phyloP scores from a whole-genome alignment of 306 rosid species.

The Trichosanthes truncata region DNA sequence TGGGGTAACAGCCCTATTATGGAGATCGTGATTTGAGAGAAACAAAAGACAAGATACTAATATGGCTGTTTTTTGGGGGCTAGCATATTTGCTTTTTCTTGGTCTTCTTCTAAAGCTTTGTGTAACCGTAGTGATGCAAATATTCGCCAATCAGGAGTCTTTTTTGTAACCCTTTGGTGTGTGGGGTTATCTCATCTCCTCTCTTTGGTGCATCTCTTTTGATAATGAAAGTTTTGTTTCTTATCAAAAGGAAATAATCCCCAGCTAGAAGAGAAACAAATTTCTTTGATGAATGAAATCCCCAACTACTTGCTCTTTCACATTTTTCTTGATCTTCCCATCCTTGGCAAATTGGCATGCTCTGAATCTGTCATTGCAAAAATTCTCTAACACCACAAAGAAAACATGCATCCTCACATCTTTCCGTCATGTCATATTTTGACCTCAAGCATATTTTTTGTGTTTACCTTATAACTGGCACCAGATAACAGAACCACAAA shows the following conservation, averaged over 20 bases:
- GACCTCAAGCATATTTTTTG: not conserved
- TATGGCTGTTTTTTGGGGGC: too few relatives aligned
- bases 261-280: not conserved
- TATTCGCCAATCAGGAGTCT: too few relatives aligned
- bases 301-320: not conserved
- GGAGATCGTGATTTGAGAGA: too few relatives aligned
- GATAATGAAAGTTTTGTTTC: not conserved
- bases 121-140: too few relatives aligned
- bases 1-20: too few relatives aligned
- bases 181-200: not conserved
- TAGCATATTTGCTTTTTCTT: too few relatives aligned
- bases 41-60: too few relatives aligned
- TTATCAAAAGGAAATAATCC: not conserved
- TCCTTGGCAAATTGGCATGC: not conserved
- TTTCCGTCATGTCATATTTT: not conserved
- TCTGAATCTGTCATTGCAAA: not conserved
- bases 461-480: not conserved
- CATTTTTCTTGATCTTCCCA: not conserved
- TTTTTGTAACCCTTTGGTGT: too few relatives aligned
- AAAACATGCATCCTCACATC: not conserved
- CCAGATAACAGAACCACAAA: not conserved
- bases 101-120: too few relatives aligned
- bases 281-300: not conserved
- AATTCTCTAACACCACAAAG: not conserved
- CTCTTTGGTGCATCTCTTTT: not conserved